Conservation (phyloP, 73 alveolate species). For the Tetrahymena borealis region DNA sequence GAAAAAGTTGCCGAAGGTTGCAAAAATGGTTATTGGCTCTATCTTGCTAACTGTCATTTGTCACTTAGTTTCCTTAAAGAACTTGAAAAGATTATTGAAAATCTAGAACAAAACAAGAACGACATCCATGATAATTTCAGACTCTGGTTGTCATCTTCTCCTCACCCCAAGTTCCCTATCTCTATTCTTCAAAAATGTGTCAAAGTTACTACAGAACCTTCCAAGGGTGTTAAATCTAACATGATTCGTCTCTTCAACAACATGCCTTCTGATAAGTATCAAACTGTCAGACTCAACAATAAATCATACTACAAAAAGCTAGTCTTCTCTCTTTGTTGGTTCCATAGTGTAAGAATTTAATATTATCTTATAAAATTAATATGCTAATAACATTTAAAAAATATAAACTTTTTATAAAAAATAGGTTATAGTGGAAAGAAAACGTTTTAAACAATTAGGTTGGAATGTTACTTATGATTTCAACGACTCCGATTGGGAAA, state of each 20-base stretch:
- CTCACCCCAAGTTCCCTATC: constrained; percentile 99
- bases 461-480: constrained; percentile 99
- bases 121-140: constrained; percentile 95
- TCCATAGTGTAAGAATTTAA: constrained; percentile 7
- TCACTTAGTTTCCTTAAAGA: constrained; percentile 80
- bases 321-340: constrained; percentile 45
- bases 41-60: constrained; percentile 92
- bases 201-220: constrained; percentile 99
- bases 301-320: constrained; percentile 20
- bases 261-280: constrained; percentile 76
- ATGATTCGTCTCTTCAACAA: constrained; percentile 95
- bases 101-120: constrained; percentile 55
- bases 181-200: constrained; percentile 95
- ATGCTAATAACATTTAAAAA: neutral
- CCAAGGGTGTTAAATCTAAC: constrained; percentile 99
- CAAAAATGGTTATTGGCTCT: constrained; percentile 91
- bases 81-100: constrained; percentile 87
- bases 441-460: constrained; percentile 96
- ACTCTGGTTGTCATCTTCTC: constrained; percentile 96
- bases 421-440: constrained; percentile 25
- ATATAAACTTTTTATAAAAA: neutral
- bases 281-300: constrained; percentile 3
- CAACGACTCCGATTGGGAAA: constrained; percentile 99
- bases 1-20: constrained; percentile 76
- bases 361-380: neutral